A percentile compares a stretch with the other conserved stretches of the same genome.
phyloP scores from a whole-genome alignment of 108 stramenopile genomes.

The Cyclotella sp. region DNA sequence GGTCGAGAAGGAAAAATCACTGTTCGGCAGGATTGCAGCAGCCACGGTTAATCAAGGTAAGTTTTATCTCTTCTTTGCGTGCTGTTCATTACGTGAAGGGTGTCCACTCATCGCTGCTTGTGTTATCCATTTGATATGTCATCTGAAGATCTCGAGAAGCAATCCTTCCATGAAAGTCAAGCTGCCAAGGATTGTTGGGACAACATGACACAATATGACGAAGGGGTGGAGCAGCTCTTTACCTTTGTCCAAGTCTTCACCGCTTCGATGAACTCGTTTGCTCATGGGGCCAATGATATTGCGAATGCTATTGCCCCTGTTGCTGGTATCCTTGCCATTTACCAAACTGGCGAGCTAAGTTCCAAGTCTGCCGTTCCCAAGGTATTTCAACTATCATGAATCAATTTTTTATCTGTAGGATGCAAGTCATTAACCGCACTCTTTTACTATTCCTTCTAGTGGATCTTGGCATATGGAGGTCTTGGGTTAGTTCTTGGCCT shows the following conservation, averaged over 20 bases:
- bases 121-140: no score
- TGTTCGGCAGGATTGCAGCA: neutral
- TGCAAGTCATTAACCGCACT: no score
- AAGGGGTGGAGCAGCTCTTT: constrained; percentile 60
- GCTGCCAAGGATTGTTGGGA: constrained; percentile 65
- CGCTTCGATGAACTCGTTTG: constrained; percentile 68
- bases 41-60: constrained; percentile 25
- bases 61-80: neutral
- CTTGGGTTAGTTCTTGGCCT: constrained; percentile 66
- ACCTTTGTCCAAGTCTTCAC: constrained; percentile 78
- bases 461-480: constrained; percentile 71
- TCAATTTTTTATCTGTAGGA: no score
- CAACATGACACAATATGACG: constrained; percentile 53
- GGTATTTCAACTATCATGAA: no score
- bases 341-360: constrained; percentile 43
- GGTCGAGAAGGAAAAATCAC: neutral
- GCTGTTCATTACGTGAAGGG: no score
- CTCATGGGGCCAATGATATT: constrained; percentile 82
- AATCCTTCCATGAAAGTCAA: constrained; percentile 36
- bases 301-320: constrained; percentile 76
- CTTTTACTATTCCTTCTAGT: no score
- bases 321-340: constrained; percentile 63
- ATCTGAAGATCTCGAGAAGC: constrained; percentile 13
- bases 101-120: no score
- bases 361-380: constrained; percentile 37